A percentile compares a stretch with the other conserved stretches of the same genome.
Conservation (phyloP, 2,329 filamentous ascomycete species). For the Polytolypa hystricis region DNA sequence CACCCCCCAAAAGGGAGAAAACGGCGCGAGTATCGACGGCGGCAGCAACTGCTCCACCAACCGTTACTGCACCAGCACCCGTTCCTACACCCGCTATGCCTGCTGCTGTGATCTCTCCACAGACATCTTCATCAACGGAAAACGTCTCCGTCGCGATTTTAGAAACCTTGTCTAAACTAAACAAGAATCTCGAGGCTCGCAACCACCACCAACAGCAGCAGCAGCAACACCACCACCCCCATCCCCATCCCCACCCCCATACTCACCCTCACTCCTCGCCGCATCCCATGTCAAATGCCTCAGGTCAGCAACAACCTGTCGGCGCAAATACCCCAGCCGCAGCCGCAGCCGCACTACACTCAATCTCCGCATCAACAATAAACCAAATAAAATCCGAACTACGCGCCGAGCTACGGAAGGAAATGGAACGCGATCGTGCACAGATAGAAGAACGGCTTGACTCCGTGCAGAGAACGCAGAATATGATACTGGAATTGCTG, state of each 20-base stretch:
- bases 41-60: not conserved
- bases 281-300: not conserved
- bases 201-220: constrained; percentile 14
- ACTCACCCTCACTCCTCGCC: not conserved
- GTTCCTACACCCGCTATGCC: constrained; percentile 9
- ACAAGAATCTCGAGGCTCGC: constrained; percentile 25
- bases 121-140: constrained; percentile 13
- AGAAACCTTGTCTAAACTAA: constrained; percentile 27
- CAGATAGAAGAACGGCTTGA: constrained; percentile 27
- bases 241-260: not conserved
- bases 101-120: not conserved
- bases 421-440: constrained; percentile 23
- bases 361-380: constrained; percentile 6
- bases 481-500: constrained; percentile 32
- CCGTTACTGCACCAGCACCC: constrained; percentile 5
- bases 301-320: too few relatives aligned
- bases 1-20: constrained; percentile 9
- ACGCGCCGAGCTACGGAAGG: constrained; percentile 21
- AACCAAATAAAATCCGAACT: constrained; percentile 25
- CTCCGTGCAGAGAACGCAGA: constrained; percentile 28
- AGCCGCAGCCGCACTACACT: not conserved
- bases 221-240: constrained; percentile 3
- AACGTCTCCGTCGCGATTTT: constrained; percentile 24
- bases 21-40: not conserved
- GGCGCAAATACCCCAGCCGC: not conserved